Percentiles rank a stretch among this genome's conserved stretches.
These are phyloP conservation scores for Coniochaeta pulveracea DNA, from an alignment of 2,329 filamentous ascomycete genomes.

Conservation along the genomic window DNA sequence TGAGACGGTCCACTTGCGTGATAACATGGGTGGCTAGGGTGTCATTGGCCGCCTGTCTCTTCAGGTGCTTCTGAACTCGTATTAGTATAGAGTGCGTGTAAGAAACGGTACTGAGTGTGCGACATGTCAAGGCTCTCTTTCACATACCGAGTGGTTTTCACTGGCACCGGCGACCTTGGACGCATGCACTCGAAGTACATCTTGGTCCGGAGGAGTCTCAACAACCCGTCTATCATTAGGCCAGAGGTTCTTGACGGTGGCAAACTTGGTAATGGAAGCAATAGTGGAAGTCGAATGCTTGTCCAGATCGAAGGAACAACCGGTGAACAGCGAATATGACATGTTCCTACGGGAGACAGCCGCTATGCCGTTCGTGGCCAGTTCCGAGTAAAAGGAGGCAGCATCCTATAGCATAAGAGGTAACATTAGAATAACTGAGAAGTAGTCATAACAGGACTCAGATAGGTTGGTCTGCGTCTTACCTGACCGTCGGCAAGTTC, in stretches of 20 bases:
- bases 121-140: too few species aligned
- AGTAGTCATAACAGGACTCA: too few species aligned
- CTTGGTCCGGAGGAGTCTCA: neutral
- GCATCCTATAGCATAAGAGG: too few species aligned
- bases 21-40: constrained; percentile 16
- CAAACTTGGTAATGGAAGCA: neutral
- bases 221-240: constrained; percentile 8
- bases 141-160: too few species aligned
- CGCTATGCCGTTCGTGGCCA: constrained; percentile 8
- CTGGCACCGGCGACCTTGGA: neutral
- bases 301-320: constrained; percentile 6
- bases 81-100: neutral
- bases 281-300: neutral
- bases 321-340: constrained; percentile 7
- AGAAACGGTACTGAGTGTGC: too few species aligned
- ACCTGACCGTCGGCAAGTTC: too few species aligned
- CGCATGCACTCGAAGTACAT: neutral
- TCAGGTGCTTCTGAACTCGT: neutral
- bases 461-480: too few species aligned
- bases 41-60: constrained; percentile 6
- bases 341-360: constrained; percentile 9
- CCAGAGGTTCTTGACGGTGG: constrained; percentile 17
- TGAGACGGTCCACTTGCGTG: constrained; percentile 27
- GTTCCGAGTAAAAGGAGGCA: constrained; percentile 9
- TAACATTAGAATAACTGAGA: too few species aligned